Conservation (phyloP, 768 basidiomycete genomes). For the Agaricus sinodeliciosus region DNA sequence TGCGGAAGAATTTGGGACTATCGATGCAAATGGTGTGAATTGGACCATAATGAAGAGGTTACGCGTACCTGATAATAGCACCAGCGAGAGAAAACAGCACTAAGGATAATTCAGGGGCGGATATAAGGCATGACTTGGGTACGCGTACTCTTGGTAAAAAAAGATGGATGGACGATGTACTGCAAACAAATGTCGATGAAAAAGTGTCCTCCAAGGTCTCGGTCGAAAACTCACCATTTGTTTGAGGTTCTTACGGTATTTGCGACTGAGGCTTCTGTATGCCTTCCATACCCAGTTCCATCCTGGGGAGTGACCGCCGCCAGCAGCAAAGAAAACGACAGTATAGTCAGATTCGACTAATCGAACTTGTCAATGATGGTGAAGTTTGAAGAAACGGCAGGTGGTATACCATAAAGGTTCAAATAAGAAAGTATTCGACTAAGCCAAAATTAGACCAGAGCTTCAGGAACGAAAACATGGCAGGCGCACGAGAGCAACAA, state of each 20-base stretch:
- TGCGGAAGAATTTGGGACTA: constrained; percentile 87
- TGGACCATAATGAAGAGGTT: background rate
- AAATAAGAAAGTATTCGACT: constrained; percentile 77
- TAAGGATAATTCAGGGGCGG: constrained; percentile 21
- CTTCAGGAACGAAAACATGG: background rate
- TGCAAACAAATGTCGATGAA: constrained; percentile 19
- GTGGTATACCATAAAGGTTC: constrained; percentile 63
- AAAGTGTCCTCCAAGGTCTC: background rate
- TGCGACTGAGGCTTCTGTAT: constrained; percentile 71
- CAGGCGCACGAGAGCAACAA: constrained; percentile 58
- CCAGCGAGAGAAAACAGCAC: constrained; percentile 88
- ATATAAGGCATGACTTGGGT: background rate
- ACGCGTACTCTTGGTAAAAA: constrained; percentile 76
- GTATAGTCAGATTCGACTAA: constrained; percentile 86
- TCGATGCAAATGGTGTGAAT: constrained; percentile 2
- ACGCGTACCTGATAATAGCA: constrained; percentile 71
- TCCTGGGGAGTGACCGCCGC: constrained; percentile 62
- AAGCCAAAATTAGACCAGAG: constrained; percentile 12
- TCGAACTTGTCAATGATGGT: background rate
- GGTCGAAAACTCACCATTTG: constrained; percentile 47
- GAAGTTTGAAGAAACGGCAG: background rate
- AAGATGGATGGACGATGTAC: constrained; percentile 85
- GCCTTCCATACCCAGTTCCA: constrained; percentile 95
- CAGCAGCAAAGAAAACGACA: constrained; percentile 82
- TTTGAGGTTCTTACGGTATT: constrained; percentile 87